Evolutionary conservation across 1,284 basidiomycete genomes (phyloP).

Genomic region (Malassezia brasiliensis): DNA sequence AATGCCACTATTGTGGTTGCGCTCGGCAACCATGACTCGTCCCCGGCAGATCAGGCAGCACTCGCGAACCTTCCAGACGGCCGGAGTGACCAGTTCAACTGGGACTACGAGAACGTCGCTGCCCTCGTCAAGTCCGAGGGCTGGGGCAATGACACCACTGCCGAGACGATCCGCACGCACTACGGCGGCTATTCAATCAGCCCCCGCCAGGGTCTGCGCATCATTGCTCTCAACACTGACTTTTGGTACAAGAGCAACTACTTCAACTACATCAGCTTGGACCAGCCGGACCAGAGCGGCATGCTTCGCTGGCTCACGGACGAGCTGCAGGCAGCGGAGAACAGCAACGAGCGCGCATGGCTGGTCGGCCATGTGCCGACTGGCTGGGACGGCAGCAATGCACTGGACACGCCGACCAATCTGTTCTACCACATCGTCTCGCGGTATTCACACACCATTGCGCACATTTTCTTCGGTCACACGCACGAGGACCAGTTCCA

Average conservation of each 20-base stretch:
- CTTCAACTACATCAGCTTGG: slow-evolving; percentile 68
- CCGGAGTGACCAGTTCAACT: slow-evolving; percentile 30
- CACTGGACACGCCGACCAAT: slow-evolving; percentile 48
- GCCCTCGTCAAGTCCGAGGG: slow-evolving; percentile 50
- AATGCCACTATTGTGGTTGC: slow-evolving; percentile 41
- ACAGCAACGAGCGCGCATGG: slow-evolving; percentile 54
- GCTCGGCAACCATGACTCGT: slow-evolving; percentile 47
- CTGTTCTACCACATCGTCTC: slow-evolving; percentile 57
- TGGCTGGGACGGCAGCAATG: slow-evolving; percentile 63
- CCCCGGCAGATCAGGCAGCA: slow-evolving; percentile 32
- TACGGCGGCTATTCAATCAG: slow-evolving; percentile 67
- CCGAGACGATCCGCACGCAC: slow-evolving; percentile 58
- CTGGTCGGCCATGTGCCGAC: slow-evolving; percentile 67
- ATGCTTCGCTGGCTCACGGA: slow-evolving; percentile 69
- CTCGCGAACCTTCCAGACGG: slow-evolving; percentile 32
- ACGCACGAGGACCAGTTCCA: slow-evolving; percentile 69
- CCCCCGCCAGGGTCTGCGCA: slow-evolving; percentile 59
- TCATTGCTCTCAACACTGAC: slow-evolving; percentile 70
- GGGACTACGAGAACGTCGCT: slow-evolving; percentile 45
- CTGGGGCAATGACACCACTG: slow-evolving; percentile 60
- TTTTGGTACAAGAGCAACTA: slow-evolving; percentile 52
- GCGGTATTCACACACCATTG: slow-evolving; percentile 66
- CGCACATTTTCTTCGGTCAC: slow-evolving; percentile 70
- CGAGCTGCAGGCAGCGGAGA: slow-evolving; percentile 56
- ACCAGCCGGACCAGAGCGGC: slow-evolving; percentile 61